Base-by-base conservation (phyloP, 1,284 basidiomycete species). In the Tausonia pullulans region DNA sequence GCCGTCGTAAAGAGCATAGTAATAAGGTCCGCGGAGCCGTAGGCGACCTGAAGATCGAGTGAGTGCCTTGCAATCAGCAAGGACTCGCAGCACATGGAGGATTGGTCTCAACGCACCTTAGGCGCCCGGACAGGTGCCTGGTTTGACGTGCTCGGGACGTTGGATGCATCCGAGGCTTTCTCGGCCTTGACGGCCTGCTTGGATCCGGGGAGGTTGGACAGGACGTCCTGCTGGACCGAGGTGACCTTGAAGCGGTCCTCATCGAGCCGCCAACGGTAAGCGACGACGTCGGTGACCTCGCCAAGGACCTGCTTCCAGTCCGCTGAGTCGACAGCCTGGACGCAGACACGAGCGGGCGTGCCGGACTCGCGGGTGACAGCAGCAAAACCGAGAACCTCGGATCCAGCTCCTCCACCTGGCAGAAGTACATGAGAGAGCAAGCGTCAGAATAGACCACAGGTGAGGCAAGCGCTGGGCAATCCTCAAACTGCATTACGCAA, bases 1-100 rank as follows among this genome's bases (percentile, higher is more conserved):
- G 75, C 73, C 10, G 78, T 72, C 7, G 78, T 78, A 72, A 77
- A 79, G 64, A 79, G 70, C 65, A 78, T 69, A 16, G 78, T 78
- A 64, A 76, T 73, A 52, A 78, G 69, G 39, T 68, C 57, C 8
- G 73, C 70, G 16, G 65, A 44, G 5, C 68, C 52, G 49, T 65
- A 66, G 14, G 63, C 41, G 54, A 62, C 44, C 27, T 54, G 27
- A 27, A 27, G 2, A 27, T 27, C 27, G 27, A 27, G 27, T 27
- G 27, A 27, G 27, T 27, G 27, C 27, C 1, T 27, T 27, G 27
- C 27, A 27, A 2, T 27, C 27, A 27, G 27, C 27, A 27, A 27
- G 27, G 43, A 57, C 43, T 8, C 55, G 55, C 43, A 57, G 14
- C 10, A 3, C 7, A 10, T 45, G n/a, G 39, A 16, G 43, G 43